Conservation (phyloP, 306 rosid species). For the Inga laurina region DNA sequence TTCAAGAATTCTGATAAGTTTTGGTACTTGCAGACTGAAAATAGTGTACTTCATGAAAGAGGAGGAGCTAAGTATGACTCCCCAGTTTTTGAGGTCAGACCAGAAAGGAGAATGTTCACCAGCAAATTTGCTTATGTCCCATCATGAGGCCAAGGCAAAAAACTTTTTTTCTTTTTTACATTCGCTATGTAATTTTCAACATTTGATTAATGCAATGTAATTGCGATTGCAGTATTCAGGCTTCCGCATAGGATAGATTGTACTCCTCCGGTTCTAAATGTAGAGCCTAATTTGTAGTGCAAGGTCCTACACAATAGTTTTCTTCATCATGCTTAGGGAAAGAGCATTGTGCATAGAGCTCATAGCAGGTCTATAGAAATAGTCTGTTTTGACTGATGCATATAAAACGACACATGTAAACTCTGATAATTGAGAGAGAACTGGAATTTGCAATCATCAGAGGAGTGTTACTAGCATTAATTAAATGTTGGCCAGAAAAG, state of each 20-base stretch:
- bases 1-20: conserved; percentile 41
- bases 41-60: conserved; percentile 32
- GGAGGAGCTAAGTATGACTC: conserved; percentile 42
- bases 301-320: too few species aligned
- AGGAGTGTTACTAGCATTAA: not conserved
- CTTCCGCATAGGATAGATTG: conserved; percentile 9
- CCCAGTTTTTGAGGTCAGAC: conserved; percentile 66
- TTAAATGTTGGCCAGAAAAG: not conserved
- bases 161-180: not conserved
- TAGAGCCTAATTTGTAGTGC: too few species aligned
- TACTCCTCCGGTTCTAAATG: too few species aligned
- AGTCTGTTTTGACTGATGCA: not conserved
- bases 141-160: conserved; percentile 33
- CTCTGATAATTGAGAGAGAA: not conserved
- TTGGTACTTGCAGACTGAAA: conserved; percentile 53
- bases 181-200: not conserved
- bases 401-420: not conserved
- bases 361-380: not conserved
- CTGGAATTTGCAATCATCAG: not conserved
- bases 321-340: not conserved
- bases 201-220: conserved; percentile 9
- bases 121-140: conserved; percentile 59
- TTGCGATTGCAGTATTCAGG: conserved; percentile 10
- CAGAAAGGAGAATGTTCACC: conserved; percentile 45
- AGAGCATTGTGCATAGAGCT: not conserved